phyloP scores from a whole-genome alignment of 2,329 filamentous ascomycete species.

The Aspergillus bombycis region DNA sequence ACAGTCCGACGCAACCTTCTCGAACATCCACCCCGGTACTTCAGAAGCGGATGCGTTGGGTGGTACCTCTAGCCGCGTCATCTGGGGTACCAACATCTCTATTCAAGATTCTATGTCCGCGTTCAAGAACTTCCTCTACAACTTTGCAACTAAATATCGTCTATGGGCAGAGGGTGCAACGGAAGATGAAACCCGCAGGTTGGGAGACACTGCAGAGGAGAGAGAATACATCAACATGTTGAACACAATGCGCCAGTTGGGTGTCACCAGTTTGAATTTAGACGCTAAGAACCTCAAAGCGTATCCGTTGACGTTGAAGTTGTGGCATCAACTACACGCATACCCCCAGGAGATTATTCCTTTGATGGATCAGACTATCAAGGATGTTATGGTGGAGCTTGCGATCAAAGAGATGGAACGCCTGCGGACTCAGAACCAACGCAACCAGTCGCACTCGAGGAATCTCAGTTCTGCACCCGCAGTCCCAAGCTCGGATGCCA shows the following conservation, averaged over 20 bases:
- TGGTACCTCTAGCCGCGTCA: constrained; percentile 77
- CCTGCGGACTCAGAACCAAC: constrained; percentile 59
- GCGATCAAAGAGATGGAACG: constrained; percentile 78
- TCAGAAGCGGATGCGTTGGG: constrained; percentile 89
- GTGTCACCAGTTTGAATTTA: constrained; percentile 80
- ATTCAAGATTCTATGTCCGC: constrained; percentile 83
- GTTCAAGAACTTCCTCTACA: constrained; percentile 90
- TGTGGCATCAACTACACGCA: constrained; percentile 92
- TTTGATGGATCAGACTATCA: constrained; percentile 91
- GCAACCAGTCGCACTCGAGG: constrained; percentile 53
- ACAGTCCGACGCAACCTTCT: constrained; percentile 66
- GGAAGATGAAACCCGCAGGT: constrained; percentile 70
- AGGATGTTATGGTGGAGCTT: constrained; percentile 90
- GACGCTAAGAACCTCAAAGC: constrained; percentile 88
- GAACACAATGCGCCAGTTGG: constrained; percentile 87
- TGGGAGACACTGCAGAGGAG: constrained; percentile 70
- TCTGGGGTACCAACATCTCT: constrained; percentile 98
- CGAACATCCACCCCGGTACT: constrained; percentile 75
- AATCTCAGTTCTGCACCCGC: constrained; percentile 73
- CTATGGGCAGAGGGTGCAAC: constrained; percentile 86
- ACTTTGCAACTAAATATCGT: constrained; percentile 92
- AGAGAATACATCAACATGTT: constrained; percentile 84
- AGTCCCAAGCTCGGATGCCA: constrained; percentile 77
- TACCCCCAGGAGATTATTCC: constrained; percentile 97
- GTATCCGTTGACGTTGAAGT: constrained; percentile 87